Evolutionary conservation across 495 filamentous ascomycete genomes (phyloP).

Genomic region (Neurospora pannonica): DNA sequence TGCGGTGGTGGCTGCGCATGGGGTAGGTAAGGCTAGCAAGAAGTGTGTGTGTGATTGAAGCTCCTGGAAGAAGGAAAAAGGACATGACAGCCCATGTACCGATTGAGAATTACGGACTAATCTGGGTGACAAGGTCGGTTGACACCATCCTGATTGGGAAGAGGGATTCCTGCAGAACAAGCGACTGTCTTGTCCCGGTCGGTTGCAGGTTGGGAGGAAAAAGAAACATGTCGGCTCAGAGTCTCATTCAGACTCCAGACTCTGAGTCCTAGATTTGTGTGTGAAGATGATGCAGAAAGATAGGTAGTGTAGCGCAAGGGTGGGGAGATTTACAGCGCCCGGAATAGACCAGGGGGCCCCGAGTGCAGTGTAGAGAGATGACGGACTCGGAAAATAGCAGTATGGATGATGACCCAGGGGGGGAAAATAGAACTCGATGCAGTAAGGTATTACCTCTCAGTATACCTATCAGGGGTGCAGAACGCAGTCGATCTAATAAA

Average conservation of each 20-base stretch:
- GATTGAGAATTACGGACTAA: background rate
- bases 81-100: background rate
- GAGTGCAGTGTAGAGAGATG: slow-evolving; percentile 3
- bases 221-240: slow-evolving; percentile 1
- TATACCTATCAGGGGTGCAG: slow-evolving; percentile 14
- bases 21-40: background rate
- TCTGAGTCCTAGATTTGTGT: background rate
- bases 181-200: slow-evolving; percentile 6
- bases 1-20: background rate
- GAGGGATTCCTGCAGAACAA: slow-evolving; percentile 8
- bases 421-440: slow-evolving; percentile 18
- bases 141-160: slow-evolving; percentile 18
- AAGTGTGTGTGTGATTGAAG: background rate
- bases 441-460: background rate
- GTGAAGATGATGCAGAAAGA: background rate
- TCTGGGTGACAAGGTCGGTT: slow-evolving; percentile 12
- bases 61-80: background rate
- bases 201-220: background rate
- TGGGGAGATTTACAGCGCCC: background rate
- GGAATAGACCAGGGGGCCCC: background rate
- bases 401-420: slow-evolving; percentile 8
- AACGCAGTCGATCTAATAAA: slow-evolving; percentile 13
- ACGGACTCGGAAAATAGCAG: slow-evolving; percentile 10
- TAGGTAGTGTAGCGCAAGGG: background rate
- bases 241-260: background rate